Evolutionary conservation across 2,329 filamentous ascomycete species (phyloP), one percentile per base, ranked within the genome.

Genomic region (Helminthosporium solani): DNA sequence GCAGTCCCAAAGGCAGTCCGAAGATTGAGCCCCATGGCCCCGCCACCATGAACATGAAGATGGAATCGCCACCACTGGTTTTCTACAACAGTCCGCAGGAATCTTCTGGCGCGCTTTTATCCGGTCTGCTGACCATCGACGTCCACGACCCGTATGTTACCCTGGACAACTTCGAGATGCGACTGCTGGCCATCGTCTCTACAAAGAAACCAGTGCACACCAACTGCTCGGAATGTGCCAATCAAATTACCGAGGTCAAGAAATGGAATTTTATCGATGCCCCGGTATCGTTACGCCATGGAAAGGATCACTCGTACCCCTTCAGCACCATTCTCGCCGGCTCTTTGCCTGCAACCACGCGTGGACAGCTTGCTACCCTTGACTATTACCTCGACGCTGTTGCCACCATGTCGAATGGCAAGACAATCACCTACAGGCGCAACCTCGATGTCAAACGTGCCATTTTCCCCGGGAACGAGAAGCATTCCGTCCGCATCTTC

Each of bases 401-500:
- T 9, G 70, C 67, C 15, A 82, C 83, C 44, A 78, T 80, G 9
- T 75, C 83, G 28, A 80, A 78, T 42, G 80, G 78, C 49, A 82
- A 83, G 55, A 78, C 78, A 48, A 78, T 88, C 63, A 82, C 78
- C 57, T 81, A 89, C 61, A 79, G 82, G 51, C 82, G 84, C 60
- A 79, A 80, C 8, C 76, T 97, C 35, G 78, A 84, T 44, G 80
- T 97, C 57, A 86, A 86, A 73, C 88, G 92, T 51, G 87, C 90
- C 27, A 82, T 97, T 20, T 79, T 86, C 42, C 83, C 88, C 2
- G 87, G 90, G 39, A 78, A 81, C 42, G 90, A 95, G 50, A 92
- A 95, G 72, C 86, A 91, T 72, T 95, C 88, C 14, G 85, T 96
- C 52, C 89, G 92, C 63, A 88, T 97, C 64, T 99, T 99, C 73